These are phyloP conservation scores for Pachyrhizus erosus DNA, from an alignment of 306 rosid genomes.

Conservation along the genomic window DNA sequence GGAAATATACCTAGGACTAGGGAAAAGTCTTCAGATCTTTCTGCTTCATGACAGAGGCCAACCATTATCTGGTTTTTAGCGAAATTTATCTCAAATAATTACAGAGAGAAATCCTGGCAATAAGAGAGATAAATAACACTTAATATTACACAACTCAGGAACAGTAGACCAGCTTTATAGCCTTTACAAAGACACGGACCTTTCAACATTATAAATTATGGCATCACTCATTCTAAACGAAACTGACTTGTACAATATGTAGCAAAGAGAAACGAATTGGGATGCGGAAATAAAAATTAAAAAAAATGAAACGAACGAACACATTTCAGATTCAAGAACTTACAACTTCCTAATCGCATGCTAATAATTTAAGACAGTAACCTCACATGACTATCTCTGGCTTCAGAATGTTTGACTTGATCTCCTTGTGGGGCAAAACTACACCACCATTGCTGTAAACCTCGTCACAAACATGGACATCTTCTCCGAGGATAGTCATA, in stretches of 20 bases:
- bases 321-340: slow-evolving; percentile 39
- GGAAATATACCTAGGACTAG: too few species aligned
- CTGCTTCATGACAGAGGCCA: neutral
- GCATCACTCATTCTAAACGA: slow-evolving; percentile 29
- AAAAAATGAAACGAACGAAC: slow-evolving; percentile 17
- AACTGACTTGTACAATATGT: slow-evolving; percentile 36
- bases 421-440: slow-evolving; percentile 98
- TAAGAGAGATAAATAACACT: neutral
- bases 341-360: slow-evolving; percentile 26
- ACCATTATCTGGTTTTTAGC: neutral
- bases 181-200: slow-evolving; percentile 47
- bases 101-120: neutral
- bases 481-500: slow-evolving; percentile 97
- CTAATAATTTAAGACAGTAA: slow-evolving; percentile 27
- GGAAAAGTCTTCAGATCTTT: neutral
- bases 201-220: slow-evolving; percentile 25
- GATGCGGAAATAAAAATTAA: neutral
- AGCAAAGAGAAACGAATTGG: slow-evolving; percentile 6
- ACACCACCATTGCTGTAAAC: slow-evolving; percentile 95
- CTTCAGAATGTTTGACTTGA: slow-evolving; percentile 91
- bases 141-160: slow-evolving; percentile 28
- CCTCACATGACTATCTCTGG: slow-evolving; percentile 97
- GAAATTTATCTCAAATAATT: slow-evolving; percentile 21
- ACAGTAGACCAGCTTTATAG: slow-evolving; percentile 9
- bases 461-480: slow-evolving; percentile 92